Evolutionary conservation across 768 basidiomycete species (phyloP), one percentile per base, ranked within the genome.

Genomic region (Trametes cingulata): DNA sequence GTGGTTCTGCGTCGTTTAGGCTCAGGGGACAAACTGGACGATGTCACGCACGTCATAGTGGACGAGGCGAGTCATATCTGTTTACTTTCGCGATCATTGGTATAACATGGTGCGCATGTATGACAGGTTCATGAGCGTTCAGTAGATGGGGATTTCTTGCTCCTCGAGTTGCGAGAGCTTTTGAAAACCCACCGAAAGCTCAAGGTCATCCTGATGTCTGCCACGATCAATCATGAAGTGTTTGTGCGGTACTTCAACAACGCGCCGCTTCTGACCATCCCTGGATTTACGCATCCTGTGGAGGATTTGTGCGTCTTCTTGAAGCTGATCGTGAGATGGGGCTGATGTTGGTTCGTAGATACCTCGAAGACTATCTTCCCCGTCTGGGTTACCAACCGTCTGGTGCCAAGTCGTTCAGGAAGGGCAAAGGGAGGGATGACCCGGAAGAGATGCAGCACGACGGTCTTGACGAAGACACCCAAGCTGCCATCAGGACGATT

Each of bases 221-320:
- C 95, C 5, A 98, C 95, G 0, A 95, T 96, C 73, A 95, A 97
- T 67, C 91, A 94, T 60, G 80, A 91, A 62, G 83, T 80, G n/a
- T 95, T 94, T 65, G 77, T 87, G 48, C 80, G 82, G 56, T 98
- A 98, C 71, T 97, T 96, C 69, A 72, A 84, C 50, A 80, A 82
- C 20, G 93, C 93, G 3, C 93, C 95, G 0, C 77, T 91, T 47
- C 75, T 97, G 53, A 82, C 80, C 25, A 97, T 98, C 25, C 92
- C 93, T 3, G 95, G 95, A 1, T 84, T 85, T 65, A 83, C 89
- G 1, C 78, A 90, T 69, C 92, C 91, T 2, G 88, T 96, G 4
- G 78, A 78, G 36, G 91, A 95, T 69, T 78, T 80, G 91, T 88
- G 49, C 55, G 84, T 74, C 0, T n/a, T 29, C 3, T 25, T 35